phyloP scores from a whole-genome alignment of 23 red algal species.

The Pyropia haitanensis region DNA sequence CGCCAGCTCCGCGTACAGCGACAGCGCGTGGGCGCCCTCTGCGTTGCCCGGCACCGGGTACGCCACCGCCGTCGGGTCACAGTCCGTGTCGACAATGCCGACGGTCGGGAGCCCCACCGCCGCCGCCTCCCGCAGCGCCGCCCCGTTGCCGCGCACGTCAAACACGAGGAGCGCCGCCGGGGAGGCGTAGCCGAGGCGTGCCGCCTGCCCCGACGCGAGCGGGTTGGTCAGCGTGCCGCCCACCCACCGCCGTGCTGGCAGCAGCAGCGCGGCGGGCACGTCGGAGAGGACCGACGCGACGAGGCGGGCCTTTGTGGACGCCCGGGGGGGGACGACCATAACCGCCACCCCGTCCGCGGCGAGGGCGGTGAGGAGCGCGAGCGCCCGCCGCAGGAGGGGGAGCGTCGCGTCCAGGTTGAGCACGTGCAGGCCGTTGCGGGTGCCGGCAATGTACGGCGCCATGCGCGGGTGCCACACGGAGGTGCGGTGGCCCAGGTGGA shows the following conservation, averaged over 20 bases:
- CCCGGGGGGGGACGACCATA: constrained; percentile 61
- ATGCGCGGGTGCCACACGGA: constrained; percentile 83
- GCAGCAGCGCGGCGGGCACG: constrained; percentile 55
- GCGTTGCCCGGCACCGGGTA: constrained; percentile 98
- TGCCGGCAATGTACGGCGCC: constrained; percentile 74
- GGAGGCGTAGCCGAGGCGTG: constrained; percentile 50
- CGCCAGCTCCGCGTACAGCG: constrained; percentile 78
- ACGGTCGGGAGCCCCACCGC: constrained; percentile 72
- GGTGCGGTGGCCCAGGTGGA: constrained; percentile 89
- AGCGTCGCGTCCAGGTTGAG: constrained; percentile 79
- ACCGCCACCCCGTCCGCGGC: constrained; percentile 50
- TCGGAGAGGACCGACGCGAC: constrained; percentile 28
- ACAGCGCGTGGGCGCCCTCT: constrained; percentile 65
- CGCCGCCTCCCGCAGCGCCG: constrained; percentile 68
- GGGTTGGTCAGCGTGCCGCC: constrained; percentile 95
- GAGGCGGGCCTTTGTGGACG: constrained; percentile 33
- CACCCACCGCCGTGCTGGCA: constrained; percentile 70
- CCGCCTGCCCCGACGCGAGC: constrained; percentile 51
- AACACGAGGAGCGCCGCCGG: constrained; percentile 85
- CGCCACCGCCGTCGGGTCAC: constrained; percentile 62
- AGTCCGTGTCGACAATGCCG: constrained; percentile 88
- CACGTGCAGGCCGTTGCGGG: constrained; percentile 93
- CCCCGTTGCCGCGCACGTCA: constrained; percentile 53
- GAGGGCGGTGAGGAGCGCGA: constrained; percentile 37
- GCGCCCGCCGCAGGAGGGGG: constrained; percentile 45